A percentile compares a stretch with the other conserved stretches of the same genome.
phyloP scores from a whole-genome alignment of 1,284 basidiomycete genomes.

The Pterulicium gracile region DNA sequence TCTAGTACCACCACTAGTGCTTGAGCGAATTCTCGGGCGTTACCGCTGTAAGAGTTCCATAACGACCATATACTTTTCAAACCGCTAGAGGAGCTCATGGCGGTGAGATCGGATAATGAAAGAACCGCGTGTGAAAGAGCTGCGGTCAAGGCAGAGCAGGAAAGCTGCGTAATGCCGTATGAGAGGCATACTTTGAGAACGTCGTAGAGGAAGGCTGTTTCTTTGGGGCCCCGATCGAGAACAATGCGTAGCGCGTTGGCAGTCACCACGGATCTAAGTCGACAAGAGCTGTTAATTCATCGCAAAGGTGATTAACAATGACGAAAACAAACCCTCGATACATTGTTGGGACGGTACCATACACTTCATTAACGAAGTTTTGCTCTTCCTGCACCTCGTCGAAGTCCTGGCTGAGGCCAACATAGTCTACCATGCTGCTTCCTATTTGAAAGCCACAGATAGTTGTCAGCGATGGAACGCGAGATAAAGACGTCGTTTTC shows the following conservation, averaged over 20 bases:
- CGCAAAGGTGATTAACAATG: not conserved
- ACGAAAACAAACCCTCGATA: not conserved
- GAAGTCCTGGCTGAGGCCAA: not conserved
- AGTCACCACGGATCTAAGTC: constrained; percentile 32
- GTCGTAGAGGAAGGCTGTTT: constrained; percentile 29
- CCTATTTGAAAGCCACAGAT: not conserved
- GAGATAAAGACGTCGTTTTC: not conserved
- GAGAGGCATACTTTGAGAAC: constrained; percentile 9
- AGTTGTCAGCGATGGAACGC: not conserved
- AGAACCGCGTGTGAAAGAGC: constrained; percentile 12
- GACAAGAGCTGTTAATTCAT: not conserved
- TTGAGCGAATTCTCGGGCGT: not conserved
- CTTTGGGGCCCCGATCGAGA: constrained; percentile 29
- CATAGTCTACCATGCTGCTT: not conserved
- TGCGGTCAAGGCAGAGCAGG: constrained; percentile 12
- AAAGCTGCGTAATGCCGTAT: constrained; percentile 2
- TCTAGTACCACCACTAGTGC: not conserved
- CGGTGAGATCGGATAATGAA: too few relatives aligned
- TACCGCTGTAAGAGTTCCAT: not conserved
- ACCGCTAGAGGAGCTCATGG: too few relatives aligned
- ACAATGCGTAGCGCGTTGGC: constrained; percentile 41
- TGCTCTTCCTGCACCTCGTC: not conserved
- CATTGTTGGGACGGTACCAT: not conserved
- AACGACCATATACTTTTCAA: too few relatives aligned
- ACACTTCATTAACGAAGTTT: not conserved